Percentiles rank a stretch among this genome's conserved stretches.
Conservation (phyloP, 148 eudicot genomes). For the Rhododendron vialii region DNA sequence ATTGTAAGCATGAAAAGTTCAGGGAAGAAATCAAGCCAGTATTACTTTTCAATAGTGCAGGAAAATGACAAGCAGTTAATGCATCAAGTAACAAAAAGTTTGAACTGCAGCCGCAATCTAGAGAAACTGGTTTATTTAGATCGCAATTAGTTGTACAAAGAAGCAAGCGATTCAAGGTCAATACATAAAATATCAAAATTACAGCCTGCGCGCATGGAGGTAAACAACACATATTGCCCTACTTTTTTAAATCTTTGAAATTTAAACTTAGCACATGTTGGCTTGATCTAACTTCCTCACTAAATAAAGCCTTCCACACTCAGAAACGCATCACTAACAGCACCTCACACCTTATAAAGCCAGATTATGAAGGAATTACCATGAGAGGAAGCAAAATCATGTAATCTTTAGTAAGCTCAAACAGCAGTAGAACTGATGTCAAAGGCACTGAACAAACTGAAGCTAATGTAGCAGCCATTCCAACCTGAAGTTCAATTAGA, state of each 20-base stretch:
- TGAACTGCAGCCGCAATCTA: background rate
- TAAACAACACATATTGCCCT: background rate
- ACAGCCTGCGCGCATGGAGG: background rate
- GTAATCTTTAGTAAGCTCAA: slow-evolving; percentile 96
- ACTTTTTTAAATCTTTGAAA: background rate
- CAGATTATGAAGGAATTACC: slow-evolving; percentile 38
- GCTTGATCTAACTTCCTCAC: background rate
- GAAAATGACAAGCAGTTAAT: background rate
- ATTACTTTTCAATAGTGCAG: background rate
- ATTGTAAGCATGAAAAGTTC: background rate
- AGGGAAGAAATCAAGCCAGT: background rate
- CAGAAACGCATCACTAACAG: background rate
- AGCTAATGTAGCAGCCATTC: slow-evolving; percentile 98
- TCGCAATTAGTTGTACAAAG: background rate
- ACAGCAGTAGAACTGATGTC: slow-evolving; percentile 89
- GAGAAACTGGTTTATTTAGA: background rate
- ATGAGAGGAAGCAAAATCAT: slow-evolving; percentile 95
- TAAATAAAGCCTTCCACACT: background rate
- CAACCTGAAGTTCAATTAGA: slow-evolving; percentile 57
- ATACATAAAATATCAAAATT: background rate
- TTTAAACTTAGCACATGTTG: background rate
- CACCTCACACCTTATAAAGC: slow-evolving; percentile 4
- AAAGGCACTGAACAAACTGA: slow-evolving; percentile 95
- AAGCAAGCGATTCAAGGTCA: background rate
- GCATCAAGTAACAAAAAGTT: background rate